A percentile compares a stretch with the other conserved stretches of the same genome.
These are phyloP conservation scores for Fremontodendron californicum DNA, from an alignment of 345 rosid genomes.

Conservation along the genomic window DNA sequence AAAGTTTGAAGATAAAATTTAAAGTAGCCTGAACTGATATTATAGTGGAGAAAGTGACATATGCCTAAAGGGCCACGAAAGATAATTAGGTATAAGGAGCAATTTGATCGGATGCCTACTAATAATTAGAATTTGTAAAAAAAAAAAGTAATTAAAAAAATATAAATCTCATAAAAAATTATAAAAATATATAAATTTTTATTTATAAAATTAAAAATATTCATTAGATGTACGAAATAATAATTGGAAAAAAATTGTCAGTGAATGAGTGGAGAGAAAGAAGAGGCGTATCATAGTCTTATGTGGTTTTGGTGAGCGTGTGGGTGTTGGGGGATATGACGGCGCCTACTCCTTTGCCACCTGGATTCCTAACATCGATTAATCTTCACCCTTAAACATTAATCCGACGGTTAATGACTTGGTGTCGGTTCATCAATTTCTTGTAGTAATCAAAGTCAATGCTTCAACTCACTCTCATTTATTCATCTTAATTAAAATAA, in stretches of 20 bases:
- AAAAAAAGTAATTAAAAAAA: too few species aligned
- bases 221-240: too few species aligned
- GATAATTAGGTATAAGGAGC: neutral
- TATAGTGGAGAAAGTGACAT: neutral
- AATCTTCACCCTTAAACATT: neutral
- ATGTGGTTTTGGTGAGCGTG: too few species aligned
- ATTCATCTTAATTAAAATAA: too few species aligned
- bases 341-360: neutral
- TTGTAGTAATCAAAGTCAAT: neutral
- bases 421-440: neutral
- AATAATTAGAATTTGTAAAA: neutral
- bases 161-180: too few species aligned
- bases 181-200: too few species aligned
- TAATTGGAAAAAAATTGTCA: neutral
- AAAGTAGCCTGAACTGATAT: too few species aligned
- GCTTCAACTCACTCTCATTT: neutral
- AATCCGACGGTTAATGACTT: slow-evolving; percentile 7
- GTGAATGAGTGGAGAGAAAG: neutral
- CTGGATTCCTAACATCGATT: neutral
- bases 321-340: neutral
- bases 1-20: too few species aligned
- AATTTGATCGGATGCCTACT: slow-evolving; percentile 8
- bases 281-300: too few species aligned
- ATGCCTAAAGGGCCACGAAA: neutral
- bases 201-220: too few species aligned